Percentiles rank a stretch among this genome's conserved stretches.
phyloP scores from a whole-genome alignment of 2,329 filamentous ascomycete species.

The Xylariaceae sp. region DNA sequence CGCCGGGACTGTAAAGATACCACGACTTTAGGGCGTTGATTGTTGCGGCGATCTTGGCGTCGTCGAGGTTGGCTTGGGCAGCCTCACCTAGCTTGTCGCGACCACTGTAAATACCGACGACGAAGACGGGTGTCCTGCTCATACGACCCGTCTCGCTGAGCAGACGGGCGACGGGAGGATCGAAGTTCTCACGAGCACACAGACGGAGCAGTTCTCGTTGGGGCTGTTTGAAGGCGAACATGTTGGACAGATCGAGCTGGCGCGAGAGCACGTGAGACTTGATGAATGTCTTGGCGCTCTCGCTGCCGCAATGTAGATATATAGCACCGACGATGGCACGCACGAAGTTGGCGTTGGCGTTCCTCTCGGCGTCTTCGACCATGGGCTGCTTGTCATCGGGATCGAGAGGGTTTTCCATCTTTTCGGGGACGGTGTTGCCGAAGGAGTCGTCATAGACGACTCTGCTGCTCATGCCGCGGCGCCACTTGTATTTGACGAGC shows the following conservation, averaged over 20 bases:
- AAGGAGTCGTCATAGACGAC: conserved; percentile 83
- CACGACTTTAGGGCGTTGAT: conserved; percentile 86
- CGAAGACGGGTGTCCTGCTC: conserved; percentile 82
- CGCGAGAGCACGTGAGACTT: conserved; percentile 78
- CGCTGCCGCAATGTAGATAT: conserved; percentile 78
- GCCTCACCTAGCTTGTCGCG: conserved; percentile 89
- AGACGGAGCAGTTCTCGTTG: conserved; percentile 78
- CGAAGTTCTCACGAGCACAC: conserved; percentile 86
- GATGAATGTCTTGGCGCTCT: conserved; percentile 78
- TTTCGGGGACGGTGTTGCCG: conserved; percentile 54
- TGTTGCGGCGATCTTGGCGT: conserved; percentile 73
- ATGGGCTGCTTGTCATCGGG: conserved; percentile 23
- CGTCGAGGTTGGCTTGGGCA: conserved; percentile 70
- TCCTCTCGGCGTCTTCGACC: conserved; percentile 17
- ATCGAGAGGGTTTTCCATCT: conserved; percentile 19
- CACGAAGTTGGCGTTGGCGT: conserved; percentile 71
- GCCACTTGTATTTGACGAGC: conserved; percentile 49
- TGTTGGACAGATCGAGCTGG: conserved; percentile 66
- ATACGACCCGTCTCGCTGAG: conserved; percentile 85
- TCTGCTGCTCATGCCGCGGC: conserved; percentile 69
- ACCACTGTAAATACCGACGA: conserved; percentile 92
- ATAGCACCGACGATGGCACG: conserved; percentile 79
- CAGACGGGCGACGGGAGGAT: conserved; percentile 78
- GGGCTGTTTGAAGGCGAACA: conserved; percentile 83
- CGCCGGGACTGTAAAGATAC: conserved; percentile 87